Percentiles rank a stretch among this genome's conserved stretches.
These are phyloP conservation scores for Neurospora sp. DNA, from an alignment of 495 filamentous ascomycete genomes.

Conservation along the genomic window DNA sequence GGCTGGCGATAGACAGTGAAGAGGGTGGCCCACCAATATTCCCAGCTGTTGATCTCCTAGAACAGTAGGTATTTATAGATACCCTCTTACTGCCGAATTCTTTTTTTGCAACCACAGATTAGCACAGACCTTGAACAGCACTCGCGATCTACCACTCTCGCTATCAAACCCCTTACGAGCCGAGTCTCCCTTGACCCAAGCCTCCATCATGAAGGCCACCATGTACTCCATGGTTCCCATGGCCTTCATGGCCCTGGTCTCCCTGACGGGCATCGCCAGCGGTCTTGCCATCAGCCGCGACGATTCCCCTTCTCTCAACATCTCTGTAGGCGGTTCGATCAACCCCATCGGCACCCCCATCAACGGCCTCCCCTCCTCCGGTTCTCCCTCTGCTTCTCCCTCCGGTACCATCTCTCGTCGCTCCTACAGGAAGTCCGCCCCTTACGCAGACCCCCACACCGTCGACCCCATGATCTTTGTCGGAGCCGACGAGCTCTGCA, in stretches of 20 bases:
- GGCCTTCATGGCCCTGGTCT: not conserved
- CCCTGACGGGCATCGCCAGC: not conserved
- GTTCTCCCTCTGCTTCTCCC: not conserved
- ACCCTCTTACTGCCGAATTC: not conserved
- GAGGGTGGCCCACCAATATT: too few relatives aligned
- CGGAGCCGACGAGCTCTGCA: not conserved
- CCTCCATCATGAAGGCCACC: not conserved
- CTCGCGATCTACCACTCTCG: not conserved
- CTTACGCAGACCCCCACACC: not conserved
- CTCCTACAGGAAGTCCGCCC: not conserved
- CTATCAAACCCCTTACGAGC: too few relatives aligned
- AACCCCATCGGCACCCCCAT: too few relatives aligned
- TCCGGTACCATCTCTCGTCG: not conserved
- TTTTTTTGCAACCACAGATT: not conserved
- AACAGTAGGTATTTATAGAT: not conserved
- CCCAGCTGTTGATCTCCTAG: rapidly evolving
- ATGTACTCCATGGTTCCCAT: not conserved
- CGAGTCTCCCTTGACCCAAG: too few relatives aligned
- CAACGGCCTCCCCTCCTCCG: too few relatives aligned
- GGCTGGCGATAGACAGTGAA: not conserved
- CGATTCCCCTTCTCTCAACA: too few relatives aligned
- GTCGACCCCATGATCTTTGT: not conserved
- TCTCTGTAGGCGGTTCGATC: too few relatives aligned
- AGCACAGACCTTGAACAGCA: too few relatives aligned
- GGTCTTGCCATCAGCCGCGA: not conserved